Conservation (phyloP, 352 stramenopile genomes). For the Globisporangium abappressorium region DNA sequence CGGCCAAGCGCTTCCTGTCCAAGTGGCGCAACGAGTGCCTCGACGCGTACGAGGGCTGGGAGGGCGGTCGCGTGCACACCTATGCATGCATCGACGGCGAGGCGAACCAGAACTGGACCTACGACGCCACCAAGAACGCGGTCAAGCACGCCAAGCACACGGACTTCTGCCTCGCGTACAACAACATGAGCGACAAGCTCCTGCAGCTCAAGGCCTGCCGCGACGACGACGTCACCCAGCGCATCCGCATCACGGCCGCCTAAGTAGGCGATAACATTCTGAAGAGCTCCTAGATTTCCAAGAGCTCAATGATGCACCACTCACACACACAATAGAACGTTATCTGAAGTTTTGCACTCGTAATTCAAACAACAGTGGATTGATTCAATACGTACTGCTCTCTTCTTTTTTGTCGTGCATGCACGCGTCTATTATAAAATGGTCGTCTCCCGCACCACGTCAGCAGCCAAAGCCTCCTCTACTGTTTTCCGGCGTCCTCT, state of each 20-base stretch:
- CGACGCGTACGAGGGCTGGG: constrained; percentile 55
- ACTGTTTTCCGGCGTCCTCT: background rate
- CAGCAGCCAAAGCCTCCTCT: background rate
- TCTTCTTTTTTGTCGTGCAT: background rate
- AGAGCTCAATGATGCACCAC: background rate
- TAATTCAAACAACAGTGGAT: background rate
- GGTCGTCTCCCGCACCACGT: background rate
- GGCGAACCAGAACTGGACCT: constrained; percentile 61
- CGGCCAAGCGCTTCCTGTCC: constrained; percentile 34
- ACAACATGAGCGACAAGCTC: constrained; percentile 38
- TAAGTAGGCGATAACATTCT: constrained; percentile 11
- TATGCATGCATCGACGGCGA: constrained; percentile 51
- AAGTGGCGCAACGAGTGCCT: constrained; percentile 52
- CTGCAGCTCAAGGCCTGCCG: constrained; percentile 52
- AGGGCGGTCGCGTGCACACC: constrained; percentile 54
- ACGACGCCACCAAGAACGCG: constrained; percentile 34
- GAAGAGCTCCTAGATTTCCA: background rate
- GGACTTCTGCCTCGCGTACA: constrained; percentile 51
- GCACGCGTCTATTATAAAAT: constrained; percentile 6
- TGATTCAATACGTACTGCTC: background rate
- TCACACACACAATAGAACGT: background rate
- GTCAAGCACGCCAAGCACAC: constrained; percentile 47
- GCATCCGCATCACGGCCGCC: constrained; percentile 26
- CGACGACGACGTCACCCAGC: constrained; percentile 37
- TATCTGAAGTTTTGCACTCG: background rate